Base-by-base conservation (phyloP, 2,329 filamentous ascomycete genomes). In the Parascedosporium putredinis region DNA sequence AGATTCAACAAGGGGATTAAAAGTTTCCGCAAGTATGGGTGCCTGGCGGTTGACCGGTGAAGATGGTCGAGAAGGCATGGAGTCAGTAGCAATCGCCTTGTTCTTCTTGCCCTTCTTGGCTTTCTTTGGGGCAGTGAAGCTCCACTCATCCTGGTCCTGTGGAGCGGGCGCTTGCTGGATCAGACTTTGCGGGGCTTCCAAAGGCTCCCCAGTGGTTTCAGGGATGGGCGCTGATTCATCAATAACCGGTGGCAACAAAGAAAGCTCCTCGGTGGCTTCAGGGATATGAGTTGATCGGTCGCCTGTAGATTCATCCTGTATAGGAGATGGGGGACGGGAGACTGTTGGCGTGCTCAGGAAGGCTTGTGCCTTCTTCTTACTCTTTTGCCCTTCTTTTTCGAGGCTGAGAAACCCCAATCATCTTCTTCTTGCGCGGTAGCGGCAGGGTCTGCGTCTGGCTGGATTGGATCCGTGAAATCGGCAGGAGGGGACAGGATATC, bases 41-140 rank as follows among this genome's bases (percentile, higher is more conserved):
- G 25, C 42, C 9, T 45, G 22, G n/a, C 25, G 38, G 38, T 45
- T n/a, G 20, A 42, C 34, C 18, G 46, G 46, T 16, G 36, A 27
- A 5, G n/a, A n/a, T 9, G 36, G 34, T 10, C 47, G 47, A 10
- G 47, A 29, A 23, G 24, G 20, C 16, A 36, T n/a, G 23, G 31
- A 33, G 16, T 23, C n/a, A 49, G 36, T 29, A 8, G 24, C 10
- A 14, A 16, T 31, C 25, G 29, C 24, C 47, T 66, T 71, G 60
- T 66, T 71, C 42, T 62, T 66, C 47, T 67, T 66, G 45, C 60
- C 58, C 52, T 65, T 67, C 25, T 45, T 23, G 29, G 38, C 16
- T 20, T 31, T 33, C 24, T 14, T 34, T 14, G 22, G 38, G 22
- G 18, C 16, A 22, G 25, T 22, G 16, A 33, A 4, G 45, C 31